A percentile compares a stretch with the other conserved stretches of the same genome.
Evolutionary conservation across 768 basidiomycete species (phyloP).

Genomic region (Boletales sp.): DNA sequence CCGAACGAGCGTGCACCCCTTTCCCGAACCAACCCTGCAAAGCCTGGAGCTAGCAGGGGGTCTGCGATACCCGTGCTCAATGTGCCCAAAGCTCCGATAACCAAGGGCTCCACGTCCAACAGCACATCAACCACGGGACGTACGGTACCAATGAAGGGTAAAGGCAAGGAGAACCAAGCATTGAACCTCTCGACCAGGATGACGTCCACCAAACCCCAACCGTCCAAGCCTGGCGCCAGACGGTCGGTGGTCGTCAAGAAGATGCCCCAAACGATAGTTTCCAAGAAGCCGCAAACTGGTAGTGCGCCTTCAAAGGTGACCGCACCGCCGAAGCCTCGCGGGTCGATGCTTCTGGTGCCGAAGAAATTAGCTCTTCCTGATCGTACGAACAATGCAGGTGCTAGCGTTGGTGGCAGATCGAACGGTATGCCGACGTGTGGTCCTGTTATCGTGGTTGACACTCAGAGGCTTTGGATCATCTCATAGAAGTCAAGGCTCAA

Average conservation of each 20-base stretch:
- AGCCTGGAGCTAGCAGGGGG: constrained; percentile 6
- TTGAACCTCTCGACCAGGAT: background rate
- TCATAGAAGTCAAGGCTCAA: constrained; percentile 5
- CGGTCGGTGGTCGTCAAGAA: background rate
- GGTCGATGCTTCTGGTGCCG: constrained; percentile 11
- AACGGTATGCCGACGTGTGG: constrained; percentile 1
- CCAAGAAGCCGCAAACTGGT: constrained; percentile 2
- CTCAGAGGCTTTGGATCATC: background rate
- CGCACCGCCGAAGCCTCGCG: constrained; percentile 3
- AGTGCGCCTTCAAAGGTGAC: constrained; percentile 5
- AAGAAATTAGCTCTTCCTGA: constrained; percentile 1
- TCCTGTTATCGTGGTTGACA: background rate
- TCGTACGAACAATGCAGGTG: background rate
- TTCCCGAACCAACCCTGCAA: constrained; percentile 1
- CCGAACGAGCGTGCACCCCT: background rate
- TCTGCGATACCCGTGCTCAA: constrained; percentile 4
- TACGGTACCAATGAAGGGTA: background rate
- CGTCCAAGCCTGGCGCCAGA: constrained; percentile 5
- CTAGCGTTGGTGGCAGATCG: background rate
- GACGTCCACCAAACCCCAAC: constrained; percentile 1
- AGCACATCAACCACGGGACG: too few species aligned
- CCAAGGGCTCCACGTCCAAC: too few species aligned
- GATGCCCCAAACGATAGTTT: constrained; percentile 4
- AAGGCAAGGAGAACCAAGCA: constrained; percentile 15
- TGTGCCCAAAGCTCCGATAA: too few species aligned